Percentiles rank a stretch among this genome's conserved stretches.
Evolutionary conservation across 2,329 filamentous ascomycete genomes (phyloP).

Genomic region (Juglanconis juglandina): DNA sequence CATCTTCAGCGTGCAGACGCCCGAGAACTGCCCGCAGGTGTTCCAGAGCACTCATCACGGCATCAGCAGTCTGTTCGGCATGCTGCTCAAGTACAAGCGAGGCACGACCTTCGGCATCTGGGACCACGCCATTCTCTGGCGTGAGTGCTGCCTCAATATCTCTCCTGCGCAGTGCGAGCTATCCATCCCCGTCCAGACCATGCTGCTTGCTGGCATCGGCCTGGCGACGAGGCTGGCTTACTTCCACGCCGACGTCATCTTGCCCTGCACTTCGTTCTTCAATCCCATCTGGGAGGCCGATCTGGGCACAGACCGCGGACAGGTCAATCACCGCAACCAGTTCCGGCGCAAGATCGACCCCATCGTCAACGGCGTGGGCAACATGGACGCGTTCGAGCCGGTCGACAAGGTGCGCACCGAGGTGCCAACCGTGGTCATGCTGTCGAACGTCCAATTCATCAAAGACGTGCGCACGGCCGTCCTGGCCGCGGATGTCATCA

Average conservation of each 20-base stretch:
- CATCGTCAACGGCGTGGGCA: constrained; percentile 62
- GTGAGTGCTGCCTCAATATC: constrained; percentile 50
- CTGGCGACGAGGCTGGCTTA: constrained; percentile 44
- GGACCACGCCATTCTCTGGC: constrained; percentile 62
- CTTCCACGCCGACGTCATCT: constrained; percentile 55
- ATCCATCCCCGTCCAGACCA: constrained; percentile 45
- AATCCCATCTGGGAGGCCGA: constrained; percentile 63
- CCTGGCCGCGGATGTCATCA: constrained; percentile 61
- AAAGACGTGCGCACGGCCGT: constrained; percentile 66
- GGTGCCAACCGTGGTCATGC: constrained; percentile 61
- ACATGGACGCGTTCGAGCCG: constrained; percentile 61
- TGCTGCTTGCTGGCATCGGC: constrained; percentile 44
- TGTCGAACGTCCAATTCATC: constrained; percentile 57
- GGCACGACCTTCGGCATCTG: constrained; percentile 59
- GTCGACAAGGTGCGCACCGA: constrained; percentile 57
- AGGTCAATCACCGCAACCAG: constrained; percentile 52
- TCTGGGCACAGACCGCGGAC: constrained; percentile 56
- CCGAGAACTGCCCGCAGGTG: constrained; percentile 55
- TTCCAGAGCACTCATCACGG: constrained; percentile 63
- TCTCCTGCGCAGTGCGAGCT: constrained; percentile 47
- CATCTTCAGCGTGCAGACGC: constrained; percentile 56
- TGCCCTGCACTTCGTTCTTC: constrained; percentile 59
- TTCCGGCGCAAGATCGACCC: constrained; percentile 61
- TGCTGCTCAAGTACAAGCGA: constrained; percentile 59
- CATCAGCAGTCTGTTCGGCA: constrained; percentile 57